Percentiles rank a stretch among this genome's conserved stretches.
Evolutionary conservation across 2,329 filamentous ascomycete genomes (phyloP).

Genomic region (Curvularia spicifera): DNA sequence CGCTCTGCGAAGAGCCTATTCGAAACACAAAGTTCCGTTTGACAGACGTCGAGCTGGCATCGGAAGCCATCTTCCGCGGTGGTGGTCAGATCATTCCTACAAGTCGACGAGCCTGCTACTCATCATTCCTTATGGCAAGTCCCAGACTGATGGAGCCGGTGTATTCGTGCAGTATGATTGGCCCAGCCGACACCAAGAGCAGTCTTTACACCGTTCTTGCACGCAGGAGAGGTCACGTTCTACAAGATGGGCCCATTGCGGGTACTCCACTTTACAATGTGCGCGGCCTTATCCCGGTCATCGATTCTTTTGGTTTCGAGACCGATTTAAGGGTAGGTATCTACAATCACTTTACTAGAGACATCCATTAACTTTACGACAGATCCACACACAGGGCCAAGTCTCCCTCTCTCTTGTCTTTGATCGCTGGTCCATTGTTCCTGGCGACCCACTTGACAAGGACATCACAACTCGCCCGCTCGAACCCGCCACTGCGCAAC

Average conservation of each 20-base stretch:
- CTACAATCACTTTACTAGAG: neutral
- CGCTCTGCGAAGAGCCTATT: constrained; percentile 97
- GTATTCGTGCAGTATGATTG: constrained; percentile 91
- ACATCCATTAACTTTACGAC: constrained; percentile 11
- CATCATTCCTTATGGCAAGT: constrained; percentile 94
- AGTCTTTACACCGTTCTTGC: constrained; percentile 92
- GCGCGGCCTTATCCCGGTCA: constrained; percentile 88
- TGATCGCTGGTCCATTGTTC: constrained; percentile 94
- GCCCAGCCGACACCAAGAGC: constrained; percentile 85
- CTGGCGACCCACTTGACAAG: constrained; percentile 91
- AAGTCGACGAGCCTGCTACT: constrained; percentile 89
- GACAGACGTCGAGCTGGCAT: constrained; percentile 84
- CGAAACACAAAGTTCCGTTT: constrained; percentile 98
- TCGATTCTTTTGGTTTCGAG: constrained; percentile 97
- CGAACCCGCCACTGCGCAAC: constrained; percentile 86
- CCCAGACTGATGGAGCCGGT: constrained; percentile 96
- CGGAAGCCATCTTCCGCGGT: constrained; percentile 91
- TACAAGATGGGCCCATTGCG: constrained; percentile 91
- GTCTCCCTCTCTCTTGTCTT: constrained; percentile 91
- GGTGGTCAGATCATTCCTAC: constrained; percentile 98
- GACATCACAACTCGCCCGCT: constrained; percentile 81
- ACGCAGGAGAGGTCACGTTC: constrained; percentile 85
- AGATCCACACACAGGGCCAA: constrained; percentile 90
- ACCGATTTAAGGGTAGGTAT: constrained; percentile 74
- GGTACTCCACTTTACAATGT: constrained; percentile 94